Base-by-base conservation (phyloP, 495 filamentous ascomycete genomes). In the Sordaria brevicollis region DNA sequence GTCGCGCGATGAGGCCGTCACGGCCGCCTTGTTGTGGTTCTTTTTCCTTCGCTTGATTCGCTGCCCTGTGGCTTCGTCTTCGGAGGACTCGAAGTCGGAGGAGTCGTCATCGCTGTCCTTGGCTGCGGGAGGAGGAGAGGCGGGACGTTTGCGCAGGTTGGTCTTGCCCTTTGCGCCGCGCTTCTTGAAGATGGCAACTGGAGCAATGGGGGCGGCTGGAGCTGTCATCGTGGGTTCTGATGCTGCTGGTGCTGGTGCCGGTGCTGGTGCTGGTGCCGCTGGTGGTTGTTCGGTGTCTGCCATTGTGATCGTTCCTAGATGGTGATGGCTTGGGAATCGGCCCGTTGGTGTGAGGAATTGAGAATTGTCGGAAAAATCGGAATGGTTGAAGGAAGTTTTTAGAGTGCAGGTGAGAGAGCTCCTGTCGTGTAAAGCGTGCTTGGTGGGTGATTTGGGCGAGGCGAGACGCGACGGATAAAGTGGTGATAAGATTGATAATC, bases 101-200 rank as follows among this genome's bases (percentile, higher is more conserved):
- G 85, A 82, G 74, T 79, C 77, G 65, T 82, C 76, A 49, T 83
- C 81, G 75, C 76, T 81, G 74, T 86, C 88, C 68, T 80, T 83
- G 35, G 85, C 85, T 35, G 84, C 86, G 13, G 90, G 90, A 4
- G 92, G 92, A 34, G 94, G 92, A 34, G 94, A 91, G 36, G 91
- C 89, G 66, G 90, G 86, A 66, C 92, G 90, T 84, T 97, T 97
- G 74, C 94, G 89, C 66, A 93, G 82, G 74, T 86, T 93, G 68
- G 88, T 86, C 76, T 93, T 95, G 67, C 84, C 82, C 76, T 93
- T 96, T 65, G 85, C 83, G 68, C 86, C 83, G 74, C 94, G 91
- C 80, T 95, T 96, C 75, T 96, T 97, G 87, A 99, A 99, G 57
- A 91, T 80, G 36, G 89, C 83, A 17, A 88, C 85, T 15, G 86